A percentile compares a stretch with the other conserved stretches of the same genome.
phyloP scores from a whole-genome alignment of 768 basidiomycete species.

The Cystobasidiopsis lactophilus region DNA sequence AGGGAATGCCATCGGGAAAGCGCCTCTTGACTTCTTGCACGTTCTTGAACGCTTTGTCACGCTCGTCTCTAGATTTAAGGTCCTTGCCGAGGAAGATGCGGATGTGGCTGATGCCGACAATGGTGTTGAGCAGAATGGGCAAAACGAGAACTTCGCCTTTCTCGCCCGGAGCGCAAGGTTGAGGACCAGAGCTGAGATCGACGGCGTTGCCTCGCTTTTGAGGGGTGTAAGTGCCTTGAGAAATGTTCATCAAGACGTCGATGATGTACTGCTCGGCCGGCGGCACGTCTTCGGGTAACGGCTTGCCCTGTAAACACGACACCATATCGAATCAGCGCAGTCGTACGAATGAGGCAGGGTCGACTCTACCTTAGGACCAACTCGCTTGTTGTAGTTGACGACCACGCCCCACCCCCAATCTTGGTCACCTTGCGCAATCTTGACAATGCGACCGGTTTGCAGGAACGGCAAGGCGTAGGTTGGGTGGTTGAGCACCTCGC shows the following conservation, averaged over 20 bases:
- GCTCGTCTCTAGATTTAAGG: constrained; percentile 45
- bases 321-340: background rate
- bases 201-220: constrained; percentile 32
- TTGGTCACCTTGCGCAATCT: constrained; percentile 58
- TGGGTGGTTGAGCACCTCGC: constrained; percentile 81
- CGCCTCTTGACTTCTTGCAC: constrained; percentile 74
- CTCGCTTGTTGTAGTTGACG: constrained; percentile 71
- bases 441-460: constrained; percentile 75
- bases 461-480: constrained; percentile 86
- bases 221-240: constrained; percentile 39
- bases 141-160: constrained; percentile 69
- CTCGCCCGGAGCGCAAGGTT: constrained; percentile 47
- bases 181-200: constrained; percentile 37
- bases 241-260: constrained; percentile 67
- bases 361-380: constrained; percentile 41
- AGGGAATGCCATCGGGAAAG: constrained; percentile 63
- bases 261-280: constrained; percentile 69
- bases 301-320: constrained; percentile 31
- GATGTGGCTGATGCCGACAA: constrained; percentile 67
- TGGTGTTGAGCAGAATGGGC: constrained; percentile 63
- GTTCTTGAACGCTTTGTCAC: constrained; percentile 74
- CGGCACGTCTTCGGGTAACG: constrained; percentile 45
- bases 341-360: background rate
- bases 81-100: constrained; percentile 80
- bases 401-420: constrained; percentile 97